Evolutionary conservation across 805 yeast genomes (phyloP), one percentile per base, ranked within the genome.

Genomic region (Kazachstania africana): DNA sequence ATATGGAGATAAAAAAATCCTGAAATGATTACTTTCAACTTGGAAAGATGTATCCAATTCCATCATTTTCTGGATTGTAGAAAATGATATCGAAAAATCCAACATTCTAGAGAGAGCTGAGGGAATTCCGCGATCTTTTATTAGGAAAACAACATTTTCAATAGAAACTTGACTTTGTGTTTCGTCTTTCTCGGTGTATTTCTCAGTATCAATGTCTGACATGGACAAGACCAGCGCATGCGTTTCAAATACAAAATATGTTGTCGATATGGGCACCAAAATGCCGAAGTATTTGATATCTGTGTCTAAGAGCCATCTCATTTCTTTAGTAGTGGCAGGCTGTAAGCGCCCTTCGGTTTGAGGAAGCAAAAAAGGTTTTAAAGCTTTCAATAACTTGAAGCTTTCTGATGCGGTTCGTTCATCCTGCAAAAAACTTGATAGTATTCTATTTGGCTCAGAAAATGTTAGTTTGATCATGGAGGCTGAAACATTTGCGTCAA

Each of bases 1-100:
- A 6, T 59, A 57, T 0, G 83, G 73, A 32, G 74, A 71, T 22
- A 78, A 47, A 36, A 75, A 70, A 3, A 77, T 40, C 26, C 85
- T 62, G 31, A 72, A 71, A 43, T 68, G 68, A 4, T 71, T 65
- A 3, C 82, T 73, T 32, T 67, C 73, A 1, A 78, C 48, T 37
- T 75, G 77, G 3, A 78, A 53, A 1, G 72, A 61, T 35, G 67
- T 71, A 2, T 58, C 44, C 2, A 42, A 19, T 12, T 45, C 36
- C 1, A 40, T 44, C 0, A 39, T 40, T 4, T 49, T 56, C 6
- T 46, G 60, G 2, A 61, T 51, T 24, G 70, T 66, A 38, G 10
- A 73, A 42, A 44, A 61, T 60, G 31, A 70, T 30, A n/a, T 56
- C 41, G 38, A 73, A 37, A 73, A 47, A 42, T 78, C 72, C 12